A percentile compares a stretch with the other conserved stretches of the same genome.
Evolutionary conservation across 2,329 filamentous ascomycete species (phyloP).

Genomic region (Fusarium anthophilum): DNA sequence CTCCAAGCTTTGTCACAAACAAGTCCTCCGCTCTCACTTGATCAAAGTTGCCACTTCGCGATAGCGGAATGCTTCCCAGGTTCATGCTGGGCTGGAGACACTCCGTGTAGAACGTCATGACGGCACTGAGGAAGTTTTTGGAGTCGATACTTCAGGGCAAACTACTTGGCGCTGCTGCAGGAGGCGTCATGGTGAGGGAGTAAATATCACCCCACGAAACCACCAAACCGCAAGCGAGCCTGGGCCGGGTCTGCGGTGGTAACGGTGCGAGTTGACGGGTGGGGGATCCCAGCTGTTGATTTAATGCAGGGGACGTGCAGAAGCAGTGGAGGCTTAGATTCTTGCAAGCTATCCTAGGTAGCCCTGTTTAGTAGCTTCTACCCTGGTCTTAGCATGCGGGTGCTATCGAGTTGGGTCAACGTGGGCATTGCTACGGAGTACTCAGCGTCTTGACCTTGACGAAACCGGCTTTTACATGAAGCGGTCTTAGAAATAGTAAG

Average conservation of each 20-base stretch:
- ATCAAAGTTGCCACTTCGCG: conserved; percentile 1
- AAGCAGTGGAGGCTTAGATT: conserved; percentile 28
- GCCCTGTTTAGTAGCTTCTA: not conserved
- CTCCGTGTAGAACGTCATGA: conserved; percentile 13
- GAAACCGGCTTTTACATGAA: conserved; percentile 19
- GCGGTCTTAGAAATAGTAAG: conserved; percentile 6
- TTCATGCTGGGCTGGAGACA: conserved; percentile 12
- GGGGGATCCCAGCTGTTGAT: conserved; percentile 36
- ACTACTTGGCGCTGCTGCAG: conserved; percentile 21
- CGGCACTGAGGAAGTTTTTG: conserved; percentile 8
- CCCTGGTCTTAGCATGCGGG: conserved; percentile 34
- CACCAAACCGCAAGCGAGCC: conserved; percentile 37
- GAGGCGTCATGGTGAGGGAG: conserved; percentile 38
- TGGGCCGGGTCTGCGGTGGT: conserved; percentile 36
- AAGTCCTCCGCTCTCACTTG: conserved; percentile 29
- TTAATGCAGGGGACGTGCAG: conserved; percentile 37
- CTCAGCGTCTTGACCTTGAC: conserved; percentile 18
- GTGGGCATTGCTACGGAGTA: not conserved
- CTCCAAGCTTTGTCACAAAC: not conserved
- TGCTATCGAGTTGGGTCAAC: conserved; percentile 25
- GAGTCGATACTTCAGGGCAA: conserved; percentile 3
- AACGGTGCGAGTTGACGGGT: conserved; percentile 38
- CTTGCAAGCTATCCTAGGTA: not conserved
- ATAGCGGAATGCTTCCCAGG: conserved; percentile 10
- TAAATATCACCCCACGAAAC: conserved; percentile 43